These are phyloP conservation scores for Amoebophrya sp. DNA, from an alignment of 169 alveolate species.

Conservation along the genomic window DNA sequence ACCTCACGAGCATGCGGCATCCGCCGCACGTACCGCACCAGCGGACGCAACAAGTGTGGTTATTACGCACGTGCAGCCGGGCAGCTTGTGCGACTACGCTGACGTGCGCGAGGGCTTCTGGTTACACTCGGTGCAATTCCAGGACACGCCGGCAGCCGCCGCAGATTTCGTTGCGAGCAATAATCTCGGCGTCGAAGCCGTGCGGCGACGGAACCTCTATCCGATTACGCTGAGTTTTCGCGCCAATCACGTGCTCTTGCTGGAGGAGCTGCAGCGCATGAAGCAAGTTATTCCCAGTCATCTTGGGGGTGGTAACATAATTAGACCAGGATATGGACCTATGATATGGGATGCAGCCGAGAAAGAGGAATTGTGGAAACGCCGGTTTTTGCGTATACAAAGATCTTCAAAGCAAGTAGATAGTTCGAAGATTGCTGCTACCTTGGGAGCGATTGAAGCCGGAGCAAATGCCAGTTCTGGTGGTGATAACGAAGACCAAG, in stretches of 20 bases:
- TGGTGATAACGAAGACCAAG: neutral
- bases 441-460: neutral
- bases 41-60: too few species aligned
- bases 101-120: neutral
- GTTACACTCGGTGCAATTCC: neutral
- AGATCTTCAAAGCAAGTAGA: neutral
- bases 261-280: neutral
- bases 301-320: too few species aligned
- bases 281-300: neutral
- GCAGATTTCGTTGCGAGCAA: neutral
- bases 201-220: neutral
- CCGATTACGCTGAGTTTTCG: neutral
- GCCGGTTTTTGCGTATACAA: neutral
- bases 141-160: neutral
- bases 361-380: neutral
- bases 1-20: too few species aligned
- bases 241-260: neutral
- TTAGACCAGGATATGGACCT: too few species aligned
- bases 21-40: too few species aligned
- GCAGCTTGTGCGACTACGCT: neutral
- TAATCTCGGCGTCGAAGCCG: neutral
- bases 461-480: neutral
- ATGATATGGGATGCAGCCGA: too few species aligned
- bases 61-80: neutral
- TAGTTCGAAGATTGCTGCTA: neutral